Base-by-base conservation (phyloP, 2,329 filamentous ascomycete genomes). In the Sordariomycetes sp. region DNA sequence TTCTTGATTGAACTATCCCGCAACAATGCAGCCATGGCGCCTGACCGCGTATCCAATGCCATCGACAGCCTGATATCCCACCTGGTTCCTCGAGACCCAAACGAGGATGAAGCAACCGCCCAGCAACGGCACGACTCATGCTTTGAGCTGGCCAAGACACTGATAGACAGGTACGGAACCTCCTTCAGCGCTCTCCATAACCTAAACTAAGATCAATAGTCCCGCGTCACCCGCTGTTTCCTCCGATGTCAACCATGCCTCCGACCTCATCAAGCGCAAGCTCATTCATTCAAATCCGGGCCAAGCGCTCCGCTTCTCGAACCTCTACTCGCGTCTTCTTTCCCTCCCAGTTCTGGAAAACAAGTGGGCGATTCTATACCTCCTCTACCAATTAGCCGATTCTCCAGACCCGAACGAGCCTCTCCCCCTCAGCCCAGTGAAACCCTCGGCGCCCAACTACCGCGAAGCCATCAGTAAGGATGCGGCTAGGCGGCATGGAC, bases 331-430 rank as follows among this genome's bases (percentile, higher is more conserved):
- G 21, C 75, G 86, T 37, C 72, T 98, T 14, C 68, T 95, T 18
- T 84, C 86, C n/a, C 78, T 95, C 44, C 88, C 88, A 1, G 88
- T 96, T 6, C 70, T 98, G 29, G 83, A 85, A 49, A 84, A 94
- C 58, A 98, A 98, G 71, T 96, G 88, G 87, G 86, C 84, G 4
- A 95, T 98, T 44, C 69, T 98, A 15, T 93, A 93, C 54, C 77
- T 98, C 27, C 73, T 98, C 27, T 83, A 92, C 54, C 79, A 86
- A 47, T 72, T 95, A 31, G 79, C 85, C 40, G 83, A 88, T 50
- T 76, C 73, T 4, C 68, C 71, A 21, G 66, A 75, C 39, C 70
- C 72, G 3, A 63, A 58, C 45, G 67, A 72, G 35, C 70, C 67
- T 28, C 54, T 63, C 9, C 63, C 64, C n/a, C 45, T 67, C 23